Percentiles rank a stretch among this genome's conserved stretches.
Evolutionary conservation across 192 early-diverging fungal species (phyloP).

Genomic region (Backusella morwellensis): DNA sequence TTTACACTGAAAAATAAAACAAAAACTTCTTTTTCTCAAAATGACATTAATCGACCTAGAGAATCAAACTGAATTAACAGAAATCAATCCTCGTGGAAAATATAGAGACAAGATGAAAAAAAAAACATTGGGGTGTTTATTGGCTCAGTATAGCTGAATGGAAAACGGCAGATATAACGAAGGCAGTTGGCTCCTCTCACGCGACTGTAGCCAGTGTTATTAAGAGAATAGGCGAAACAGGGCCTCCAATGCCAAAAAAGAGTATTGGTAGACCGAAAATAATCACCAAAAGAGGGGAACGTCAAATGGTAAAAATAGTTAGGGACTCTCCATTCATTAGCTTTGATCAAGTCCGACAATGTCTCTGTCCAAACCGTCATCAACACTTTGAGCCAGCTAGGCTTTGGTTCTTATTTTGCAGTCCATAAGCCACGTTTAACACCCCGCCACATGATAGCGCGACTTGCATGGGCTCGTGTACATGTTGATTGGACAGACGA

Average conservation of each 20-base stretch:
- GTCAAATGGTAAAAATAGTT: no score
- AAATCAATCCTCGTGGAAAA: not conserved
- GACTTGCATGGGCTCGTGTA: no score
- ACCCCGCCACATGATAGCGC: no score
- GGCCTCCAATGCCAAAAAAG: not conserved
- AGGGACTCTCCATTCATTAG: no score
- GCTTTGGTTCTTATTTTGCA: no score
- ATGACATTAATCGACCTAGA: not conserved
- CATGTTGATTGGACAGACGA: no score
- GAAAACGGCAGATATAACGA: not conserved
- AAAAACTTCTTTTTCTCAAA: not conserved
- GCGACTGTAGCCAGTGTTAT: not conserved
- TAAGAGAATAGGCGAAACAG: not conserved
- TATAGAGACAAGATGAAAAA: not conserved
- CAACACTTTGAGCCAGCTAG: no score
- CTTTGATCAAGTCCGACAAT: no score
- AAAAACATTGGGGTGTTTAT: not conserved
- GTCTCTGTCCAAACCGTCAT: no score
- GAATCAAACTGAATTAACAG: not conserved
- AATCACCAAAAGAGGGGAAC: no score
- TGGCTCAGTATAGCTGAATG: not conserved
- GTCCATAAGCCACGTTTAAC: no score
- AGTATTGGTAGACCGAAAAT: not conserved
- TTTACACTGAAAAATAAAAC: not conserved
- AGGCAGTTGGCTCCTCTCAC: not conserved